Evolutionary conservation across 2,329 filamentous ascomycete genomes (phyloP), one percentile per base, ranked within the genome.

Genomic region (Sclerotinia glacialis): DNA sequence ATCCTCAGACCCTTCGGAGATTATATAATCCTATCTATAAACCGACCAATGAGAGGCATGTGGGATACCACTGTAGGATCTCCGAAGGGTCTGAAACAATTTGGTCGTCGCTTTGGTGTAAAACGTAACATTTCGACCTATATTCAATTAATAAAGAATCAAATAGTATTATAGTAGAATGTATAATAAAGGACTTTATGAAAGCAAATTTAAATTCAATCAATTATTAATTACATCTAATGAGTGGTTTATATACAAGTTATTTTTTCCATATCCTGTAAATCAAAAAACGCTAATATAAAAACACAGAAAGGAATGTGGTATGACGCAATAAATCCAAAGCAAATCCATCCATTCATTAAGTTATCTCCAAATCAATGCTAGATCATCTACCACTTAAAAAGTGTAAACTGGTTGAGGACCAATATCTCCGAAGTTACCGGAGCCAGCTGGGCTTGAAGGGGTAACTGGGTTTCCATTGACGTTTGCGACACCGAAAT

Each of bases 381-480:
- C 26, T 14, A 44, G 3, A 28, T 11, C 9, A 21, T n/a, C 23
- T 8, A 46, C 8, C 42, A n/a, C 26, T 61, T 50, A 61, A n/a
- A 61, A 61, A 6, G 16, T 37, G 14, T 61, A 50, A 26, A 61
- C 59, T 37, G 44, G 31, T 21, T 40, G 7, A 50, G 59, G 59
- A 34, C 46, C 59, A 34, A 61, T 50, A 7, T 61, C 31, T 40
- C 42, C 59, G 21, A 50, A 50, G n/a, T 40, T 40, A 9, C 42
- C 42, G 16, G 59, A 61, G 21, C 46, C 59, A 26, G 31, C 42
- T 21, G 46, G 44, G 6, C 21, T 47, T 49, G 59, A 61, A 26
- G 59, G 21, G 3, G 46, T 61, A 18, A 50, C 59, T 26, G 21
- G 21, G 5, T 50, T 34, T 18, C 9, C 11, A 18, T 61, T 50